Base-by-base conservation (phyloP, 257 asterid genomes). In the Primulina tabacum region DNA sequence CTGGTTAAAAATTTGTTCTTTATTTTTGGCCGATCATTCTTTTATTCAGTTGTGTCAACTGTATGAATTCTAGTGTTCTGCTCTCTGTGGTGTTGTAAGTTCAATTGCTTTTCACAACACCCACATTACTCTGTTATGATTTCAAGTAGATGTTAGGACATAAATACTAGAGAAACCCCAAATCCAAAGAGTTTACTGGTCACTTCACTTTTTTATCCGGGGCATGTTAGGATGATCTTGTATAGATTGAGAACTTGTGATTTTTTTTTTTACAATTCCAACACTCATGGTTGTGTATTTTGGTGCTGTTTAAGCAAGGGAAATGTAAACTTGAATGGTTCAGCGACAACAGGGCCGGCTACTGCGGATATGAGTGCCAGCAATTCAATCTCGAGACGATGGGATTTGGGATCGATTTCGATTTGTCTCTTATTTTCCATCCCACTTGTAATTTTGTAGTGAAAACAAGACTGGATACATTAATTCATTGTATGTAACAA, bases 321-420 rank as follows among this genome's bases (percentile, higher is more conserved):
- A 2, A 71, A 55, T 17, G 82, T 79, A 24, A 77, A 57, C 61
- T 17, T 62, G 30, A 73, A 72, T 6, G 80, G 82, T 4, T 58
- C 80, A 9, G 67, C 43, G 64, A 34, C 75, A 2, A 60, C 35
- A 38, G 80, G 80, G 43, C 70, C 69, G 7, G 6, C 73, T 37
- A 11, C 66, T 0, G 82, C 65, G 10, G 70, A 70, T 71, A 21
- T 56, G 40, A 73, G 47, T 64, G 62, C 68, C 73, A 34, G 73
- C 68, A 61, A 18, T 28, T 38, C 66, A 8, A 43, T 69, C 59
- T 24, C 16, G 0, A 14, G 8, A 8, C 53, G 79, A 60, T 80
- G 75, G 70, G 55, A 32, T 21, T 69, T 61, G 75, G 68, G 58
- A 29, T 70, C 73, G 16, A 29, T 71, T 43, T 18, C 24, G 17